Evolutionary conservation across 805 yeast species (phyloP).

Genomic region (Wickerhamomyces rabaulensis): DNA sequence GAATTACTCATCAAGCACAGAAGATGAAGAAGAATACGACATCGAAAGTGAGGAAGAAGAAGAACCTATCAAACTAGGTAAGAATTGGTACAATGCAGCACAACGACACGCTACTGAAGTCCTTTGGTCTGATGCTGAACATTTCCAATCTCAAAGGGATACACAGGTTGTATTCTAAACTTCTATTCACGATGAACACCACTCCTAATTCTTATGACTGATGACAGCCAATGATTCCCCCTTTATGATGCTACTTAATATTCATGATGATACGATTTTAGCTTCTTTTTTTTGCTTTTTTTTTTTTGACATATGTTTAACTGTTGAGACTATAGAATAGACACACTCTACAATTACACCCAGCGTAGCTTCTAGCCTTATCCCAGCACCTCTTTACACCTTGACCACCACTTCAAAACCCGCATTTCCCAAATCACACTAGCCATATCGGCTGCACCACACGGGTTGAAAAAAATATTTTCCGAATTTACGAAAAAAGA

Average conservation of each 20-base stretch:
- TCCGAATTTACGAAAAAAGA: too few relatives aligned
- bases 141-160: not conserved
- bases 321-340: not conserved
- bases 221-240: not conserved
- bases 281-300: too few relatives aligned
- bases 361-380: too few relatives aligned
- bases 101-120: not conserved
- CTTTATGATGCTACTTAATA: not conserved
- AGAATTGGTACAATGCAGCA: not conserved
- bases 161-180: not conserved
- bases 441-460: too few relatives aligned
- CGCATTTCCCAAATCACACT: too few relatives aligned
- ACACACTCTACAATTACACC: not conserved
- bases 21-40: slow-evolving; percentile 9
- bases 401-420: too few relatives aligned
- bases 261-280: not conserved
- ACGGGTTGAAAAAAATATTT: too few relatives aligned
- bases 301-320: not conserved
- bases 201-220: not conserved
- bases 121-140: not conserved
- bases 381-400: too few relatives aligned
- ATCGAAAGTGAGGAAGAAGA: slow-evolving; percentile 10
- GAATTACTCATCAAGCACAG: slow-evolving; percentile 13
- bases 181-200: not conserved
- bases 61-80: not conserved